These are phyloP conservation scores for Venturia effusa DNA, from an alignment of 2,329 filamentous ascomycete species.

Conservation along the genomic window DNA sequence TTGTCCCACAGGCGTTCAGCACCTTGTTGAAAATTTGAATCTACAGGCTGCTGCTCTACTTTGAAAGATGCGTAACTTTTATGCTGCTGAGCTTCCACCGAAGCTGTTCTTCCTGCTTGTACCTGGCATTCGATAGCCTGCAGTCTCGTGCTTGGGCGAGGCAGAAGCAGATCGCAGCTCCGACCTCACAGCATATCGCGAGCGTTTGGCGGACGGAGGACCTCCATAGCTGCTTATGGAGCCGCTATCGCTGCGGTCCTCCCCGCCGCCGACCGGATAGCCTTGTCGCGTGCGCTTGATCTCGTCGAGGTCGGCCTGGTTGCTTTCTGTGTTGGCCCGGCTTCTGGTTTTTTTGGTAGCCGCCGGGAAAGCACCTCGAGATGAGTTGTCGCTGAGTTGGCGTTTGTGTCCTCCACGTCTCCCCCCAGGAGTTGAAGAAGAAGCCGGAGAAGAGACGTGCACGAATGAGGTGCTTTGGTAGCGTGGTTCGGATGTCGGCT, in stretches of 20 bases:
- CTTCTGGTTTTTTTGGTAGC: slow-evolving; percentile 2
- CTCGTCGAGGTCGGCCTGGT: slow-evolving; percentile 1
- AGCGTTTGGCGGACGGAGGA: neutral
- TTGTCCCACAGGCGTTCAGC: neutral
- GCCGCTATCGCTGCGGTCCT: slow-evolving; percentile 9
- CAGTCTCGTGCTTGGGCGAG: slow-evolving; percentile 2
- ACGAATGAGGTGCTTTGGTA: slow-evolving; percentile 42
- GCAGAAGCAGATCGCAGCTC: neutral
- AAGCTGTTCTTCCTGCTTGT: slow-evolving; percentile 7
- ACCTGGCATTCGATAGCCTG: neutral
- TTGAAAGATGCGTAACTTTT: neutral
- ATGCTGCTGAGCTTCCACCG: neutral
- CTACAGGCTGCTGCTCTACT: neutral
- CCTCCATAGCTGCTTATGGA: slow-evolving; percentile 7
- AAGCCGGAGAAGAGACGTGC: slow-evolving; percentile 44
- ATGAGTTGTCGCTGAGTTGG: slow-evolving; percentile 53
- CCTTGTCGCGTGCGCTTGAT: neutral
- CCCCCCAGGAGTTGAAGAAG: slow-evolving; percentile 44
- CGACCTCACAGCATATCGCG: neutral
- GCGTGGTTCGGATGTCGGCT: slow-evolving; percentile 38
- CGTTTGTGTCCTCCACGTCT: slow-evolving; percentile 52
- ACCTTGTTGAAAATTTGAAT: neutral
- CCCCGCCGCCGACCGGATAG: slow-evolving; percentile 1
- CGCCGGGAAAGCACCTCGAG: neutral
- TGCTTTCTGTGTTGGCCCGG: slow-evolving; percentile 6